These are phyloP conservation scores for Amanita jacksonii DNA, from an alignment of 768 basidiomycete genomes.

Conservation along the genomic window DNA sequence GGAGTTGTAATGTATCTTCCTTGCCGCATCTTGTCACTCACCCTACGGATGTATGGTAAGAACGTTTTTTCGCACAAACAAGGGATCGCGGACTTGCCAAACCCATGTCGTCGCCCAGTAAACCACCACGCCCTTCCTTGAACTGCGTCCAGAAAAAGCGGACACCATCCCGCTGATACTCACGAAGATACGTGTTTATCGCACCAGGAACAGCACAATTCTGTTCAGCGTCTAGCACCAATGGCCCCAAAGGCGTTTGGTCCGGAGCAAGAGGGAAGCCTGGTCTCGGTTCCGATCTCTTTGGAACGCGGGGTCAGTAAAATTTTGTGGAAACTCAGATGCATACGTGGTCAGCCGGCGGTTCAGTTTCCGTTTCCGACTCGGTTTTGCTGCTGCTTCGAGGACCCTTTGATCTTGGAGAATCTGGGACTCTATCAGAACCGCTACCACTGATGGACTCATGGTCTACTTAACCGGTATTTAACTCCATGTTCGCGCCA, in stretches of 20 bases:
- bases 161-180: slow-evolving; percentile 85
- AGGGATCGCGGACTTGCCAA: slow-evolving; percentile 29
- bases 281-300: slow-evolving; percentile 42
- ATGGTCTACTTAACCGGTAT: slow-evolving; percentile 1
- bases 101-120: slow-evolving; percentile 97
- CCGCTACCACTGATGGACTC: background rate
- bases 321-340: slow-evolving; percentile 1
- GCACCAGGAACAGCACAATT: slow-evolving; percentile 48
- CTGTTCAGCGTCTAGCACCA: slow-evolving; percentile 39
- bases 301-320: slow-evolving; percentile 1
- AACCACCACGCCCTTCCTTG: slow-evolving; percentile 55
- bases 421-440: background rate
- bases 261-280: slow-evolving; percentile 38
- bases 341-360: slow-evolving; percentile 17
- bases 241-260: slow-evolving; percentile 33
- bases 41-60: slow-evolving; percentile 13
- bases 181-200: slow-evolving; percentile 81
- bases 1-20: background rate
- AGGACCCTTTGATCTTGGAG: background rate
- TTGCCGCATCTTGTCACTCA: slow-evolving; percentile 6
- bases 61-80: background rate
- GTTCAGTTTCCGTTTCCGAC: slow-evolving; percentile 22
- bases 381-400: slow-evolving; percentile 10
- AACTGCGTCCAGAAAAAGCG: slow-evolving; percentile 74
- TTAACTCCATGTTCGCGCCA: slow-evolving; percentile 9